Evolutionary conservation across 2,329 filamentous ascomycete genomes (phyloP).

Genomic region (Hypoxylon sp.): DNA sequence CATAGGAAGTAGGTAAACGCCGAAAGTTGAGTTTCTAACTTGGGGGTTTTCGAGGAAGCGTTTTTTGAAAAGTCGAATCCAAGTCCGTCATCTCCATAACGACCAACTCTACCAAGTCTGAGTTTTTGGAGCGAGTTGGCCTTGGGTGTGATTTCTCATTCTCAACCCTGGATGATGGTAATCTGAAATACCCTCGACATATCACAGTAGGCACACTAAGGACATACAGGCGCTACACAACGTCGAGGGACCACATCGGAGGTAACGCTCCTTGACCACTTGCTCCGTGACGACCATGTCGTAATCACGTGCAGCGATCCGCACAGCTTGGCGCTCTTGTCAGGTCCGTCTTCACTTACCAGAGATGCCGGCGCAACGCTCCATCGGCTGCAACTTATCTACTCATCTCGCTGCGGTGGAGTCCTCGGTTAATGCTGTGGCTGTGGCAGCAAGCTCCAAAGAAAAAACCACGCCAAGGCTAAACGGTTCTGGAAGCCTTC

Average conservation of each 20-base stretch:
- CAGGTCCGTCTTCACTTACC: slow-evolving; percentile 31
- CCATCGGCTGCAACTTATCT: slow-evolving; percentile 9
- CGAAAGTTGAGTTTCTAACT: background rate
- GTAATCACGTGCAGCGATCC: slow-evolving; percentile 35
- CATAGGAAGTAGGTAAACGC: background rate
- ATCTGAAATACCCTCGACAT: slow-evolving; percentile 8
- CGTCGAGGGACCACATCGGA: slow-evolving; percentile 19
- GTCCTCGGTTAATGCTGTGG: slow-evolving; percentile 29
- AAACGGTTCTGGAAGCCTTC: slow-evolving; percentile 27
- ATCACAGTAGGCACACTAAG: background rate
- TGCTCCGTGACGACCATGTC: slow-evolving; percentile 14
- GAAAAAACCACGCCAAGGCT: background rate
- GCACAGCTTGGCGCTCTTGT: slow-evolving; percentile 23
- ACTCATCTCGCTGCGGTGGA: slow-evolving; percentile 24
- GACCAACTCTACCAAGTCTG: slow-evolving; percentile 2
- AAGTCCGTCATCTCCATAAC: background rate
- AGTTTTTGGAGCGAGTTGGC: background rate
- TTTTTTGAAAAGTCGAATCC: background rate
- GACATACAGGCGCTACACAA: background rate
- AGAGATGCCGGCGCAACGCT: slow-evolving; percentile 30
- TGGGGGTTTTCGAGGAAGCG: background rate
- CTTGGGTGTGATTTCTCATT: slow-evolving; percentile 1
- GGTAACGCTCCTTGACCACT: slow-evolving; percentile 20
- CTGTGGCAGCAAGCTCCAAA: background rate
- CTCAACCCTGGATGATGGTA: background rate